Evolutionary conservation across 2,329 filamentous ascomycete species (phyloP).

Genomic region (Claviceps sp.): DNA sequence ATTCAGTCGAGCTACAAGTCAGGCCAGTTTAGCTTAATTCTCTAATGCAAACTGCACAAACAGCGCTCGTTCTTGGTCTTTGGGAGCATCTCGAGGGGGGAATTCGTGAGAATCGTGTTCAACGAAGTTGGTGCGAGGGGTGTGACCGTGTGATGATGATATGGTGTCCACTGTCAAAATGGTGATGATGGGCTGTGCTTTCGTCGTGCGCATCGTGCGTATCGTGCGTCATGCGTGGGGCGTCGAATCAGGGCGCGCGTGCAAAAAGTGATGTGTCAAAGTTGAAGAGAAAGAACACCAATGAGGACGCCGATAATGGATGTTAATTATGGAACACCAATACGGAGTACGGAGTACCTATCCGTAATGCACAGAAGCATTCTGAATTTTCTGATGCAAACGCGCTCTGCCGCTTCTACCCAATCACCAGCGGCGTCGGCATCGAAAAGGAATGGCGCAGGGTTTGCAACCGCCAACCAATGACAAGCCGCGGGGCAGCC

Average conservation of each 20-base stretch:
- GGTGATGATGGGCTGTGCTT: not conserved
- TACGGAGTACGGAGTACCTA: too few species aligned
- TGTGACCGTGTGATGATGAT: too few species aligned
- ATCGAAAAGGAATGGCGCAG: constrained; percentile 9
- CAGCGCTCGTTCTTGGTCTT: too few species aligned
- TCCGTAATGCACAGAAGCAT: not conserved
- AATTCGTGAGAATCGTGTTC: too few species aligned
- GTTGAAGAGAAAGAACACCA: too few species aligned
- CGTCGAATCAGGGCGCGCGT: not conserved
- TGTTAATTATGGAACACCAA: too few species aligned
- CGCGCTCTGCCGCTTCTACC: not conserved
- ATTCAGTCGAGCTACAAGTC: too few species aligned
- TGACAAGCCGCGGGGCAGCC: constrained; percentile 18
- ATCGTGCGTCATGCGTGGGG: not conserved
- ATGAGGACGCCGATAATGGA: too few species aligned
- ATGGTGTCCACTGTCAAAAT: not conserved
- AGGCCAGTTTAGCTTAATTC: too few species aligned
- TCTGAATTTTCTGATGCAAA: not conserved
- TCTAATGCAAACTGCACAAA: too few species aligned
- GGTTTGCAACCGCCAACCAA: constrained; percentile 8
- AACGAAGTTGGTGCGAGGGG: too few species aligned
- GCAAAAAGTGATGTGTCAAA: not conserved
- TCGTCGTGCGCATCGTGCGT: not conserved
- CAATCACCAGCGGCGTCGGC: constrained; percentile 6
- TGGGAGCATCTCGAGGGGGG: too few species aligned